Percentiles rank a stretch among this genome's conserved stretches.
phyloP scores from a whole-genome alignment of 1,139 yeast species.

The Candida neerlandica region DNA sequence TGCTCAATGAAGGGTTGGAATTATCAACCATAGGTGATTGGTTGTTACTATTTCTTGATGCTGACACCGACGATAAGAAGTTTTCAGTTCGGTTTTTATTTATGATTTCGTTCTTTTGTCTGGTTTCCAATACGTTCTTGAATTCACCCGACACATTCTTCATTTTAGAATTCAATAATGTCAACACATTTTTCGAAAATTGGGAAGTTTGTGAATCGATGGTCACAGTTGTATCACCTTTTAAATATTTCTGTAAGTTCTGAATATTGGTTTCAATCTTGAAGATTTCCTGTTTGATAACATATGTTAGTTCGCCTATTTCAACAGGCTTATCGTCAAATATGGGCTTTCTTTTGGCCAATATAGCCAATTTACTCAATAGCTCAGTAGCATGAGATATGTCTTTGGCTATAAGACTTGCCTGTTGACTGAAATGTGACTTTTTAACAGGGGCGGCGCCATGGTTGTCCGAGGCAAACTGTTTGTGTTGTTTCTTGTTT shows the following conservation, averaged over 20 bases:
- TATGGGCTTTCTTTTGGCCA: slow-evolving; percentile 90
- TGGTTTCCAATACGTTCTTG: slow-evolving; percentile 79
- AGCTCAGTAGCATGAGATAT: slow-evolving; percentile 87
- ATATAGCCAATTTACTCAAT: slow-evolving; percentile 73
- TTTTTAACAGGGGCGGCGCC: slow-evolving; percentile 29
- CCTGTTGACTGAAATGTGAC: slow-evolving; percentile 78
- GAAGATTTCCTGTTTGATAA: slow-evolving; percentile 91
- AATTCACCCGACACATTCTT: slow-evolving; percentile 92
- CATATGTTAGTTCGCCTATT: slow-evolving; percentile 87
- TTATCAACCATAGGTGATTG: slow-evolving; percentile 26
- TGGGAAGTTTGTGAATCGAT: slow-evolving; percentile 62
- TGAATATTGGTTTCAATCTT: slow-evolving; percentile 79
- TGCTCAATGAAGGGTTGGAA: slow-evolving; percentile 12
- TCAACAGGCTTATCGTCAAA: slow-evolving; percentile 95
- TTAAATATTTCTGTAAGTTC: slow-evolving; percentile 58
- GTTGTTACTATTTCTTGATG: slow-evolving; percentile 27
- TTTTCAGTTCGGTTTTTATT: slow-evolving; percentile 84
- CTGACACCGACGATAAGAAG: slow-evolving; percentile 59
- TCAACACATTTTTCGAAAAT: slow-evolving; percentile 86
- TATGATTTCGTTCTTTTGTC: slow-evolving; percentile 83
- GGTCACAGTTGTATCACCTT: slow-evolving; percentile 48
- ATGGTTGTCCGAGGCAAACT: slow-evolving; percentile 11
- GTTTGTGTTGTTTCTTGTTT: slow-evolving; percentile 38
- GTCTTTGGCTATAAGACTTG: slow-evolving; percentile 84
- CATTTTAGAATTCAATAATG: slow-evolving; percentile 81